These are phyloP conservation scores for Syncephalis plumigaleata DNA, from an alignment of 371 early-diverging fungal genomes.

Conservation along the genomic window DNA sequence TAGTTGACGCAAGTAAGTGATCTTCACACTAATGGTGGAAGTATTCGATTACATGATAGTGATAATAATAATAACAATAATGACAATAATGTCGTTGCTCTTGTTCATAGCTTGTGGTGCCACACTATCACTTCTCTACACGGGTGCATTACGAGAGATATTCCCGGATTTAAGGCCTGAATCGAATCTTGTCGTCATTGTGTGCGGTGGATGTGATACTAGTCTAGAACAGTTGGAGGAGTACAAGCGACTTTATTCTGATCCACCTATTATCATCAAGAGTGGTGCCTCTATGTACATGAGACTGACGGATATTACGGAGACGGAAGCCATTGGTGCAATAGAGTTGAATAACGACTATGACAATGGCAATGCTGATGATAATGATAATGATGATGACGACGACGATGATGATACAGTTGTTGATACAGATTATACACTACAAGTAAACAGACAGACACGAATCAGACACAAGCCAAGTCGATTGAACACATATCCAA, in stretches of 20 bases:
- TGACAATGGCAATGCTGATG: too few species aligned
- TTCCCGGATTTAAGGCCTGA: background rate
- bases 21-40: too few species aligned
- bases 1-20: background rate
- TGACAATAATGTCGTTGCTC: too few species aligned
- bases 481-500: too few species aligned
- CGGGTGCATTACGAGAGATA: background rate
- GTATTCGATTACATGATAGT: too few species aligned
- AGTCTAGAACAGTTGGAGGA: background rate
- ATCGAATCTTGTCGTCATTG: background rate
- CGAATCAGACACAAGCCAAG: too few species aligned
- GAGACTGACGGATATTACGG: background rate
- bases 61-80: too few species aligned
- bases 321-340: conserved; percentile 7
- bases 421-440: too few species aligned
- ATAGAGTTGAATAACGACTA: too few species aligned
- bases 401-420: too few species aligned
- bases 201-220: background rate
- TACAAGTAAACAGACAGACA: too few species aligned
- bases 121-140: background rate
- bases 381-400: too few species aligned
- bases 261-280: conserved; percentile 1
- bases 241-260: background rate
- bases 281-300: background rate
- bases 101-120: background rate